A percentile compares a stretch with the other conserved stretches of the same genome.
These are phyloP conservation scores for Hirschfeldia incana DNA, from an alignment of 345 rosid genomes.

Conservation along the genomic window DNA sequence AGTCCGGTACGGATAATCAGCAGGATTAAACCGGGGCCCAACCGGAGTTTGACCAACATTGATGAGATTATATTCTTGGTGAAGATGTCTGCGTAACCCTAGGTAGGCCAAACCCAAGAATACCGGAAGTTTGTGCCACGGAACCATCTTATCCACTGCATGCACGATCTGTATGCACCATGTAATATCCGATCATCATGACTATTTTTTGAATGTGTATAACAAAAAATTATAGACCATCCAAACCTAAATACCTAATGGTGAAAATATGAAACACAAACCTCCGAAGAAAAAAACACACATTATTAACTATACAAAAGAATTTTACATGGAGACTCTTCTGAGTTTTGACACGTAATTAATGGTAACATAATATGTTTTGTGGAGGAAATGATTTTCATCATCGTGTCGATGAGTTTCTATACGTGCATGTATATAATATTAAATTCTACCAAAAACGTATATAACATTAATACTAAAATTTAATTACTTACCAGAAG, in stretches of 20 bases:
- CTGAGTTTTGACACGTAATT: neutral
- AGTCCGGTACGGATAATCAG: slow-evolving; percentile 53
- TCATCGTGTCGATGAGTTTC: neutral
- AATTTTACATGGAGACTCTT: neutral
- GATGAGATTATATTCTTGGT: slow-evolving; percentile 53
- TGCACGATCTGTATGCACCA: slow-evolving; percentile 47
- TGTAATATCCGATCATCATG: neutral
- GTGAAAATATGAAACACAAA: neutral
- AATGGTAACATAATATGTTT: neutral
- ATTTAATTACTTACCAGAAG: neutral
- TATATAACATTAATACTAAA: neutral
- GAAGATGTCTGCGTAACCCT: slow-evolving; percentile 53
- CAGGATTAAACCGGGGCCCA: slow-evolving; percentile 49
- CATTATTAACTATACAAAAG: neutral
- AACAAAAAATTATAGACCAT: neutral
- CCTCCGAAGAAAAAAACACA: neutral
- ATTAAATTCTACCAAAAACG: no score
- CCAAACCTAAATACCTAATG: neutral
- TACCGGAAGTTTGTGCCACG: slow-evolving; percentile 62
- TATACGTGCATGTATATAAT: neutral
- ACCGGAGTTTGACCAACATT: slow-evolving; percentile 53
- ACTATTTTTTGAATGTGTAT: neutral
- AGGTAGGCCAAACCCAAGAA: slow-evolving; percentile 50
- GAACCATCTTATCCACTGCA: slow-evolving; percentile 43
- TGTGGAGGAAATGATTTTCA: neutral